Conservation (phyloP, 495 filamentous ascomycete genomes). For the Xylaria sp. region DNA sequence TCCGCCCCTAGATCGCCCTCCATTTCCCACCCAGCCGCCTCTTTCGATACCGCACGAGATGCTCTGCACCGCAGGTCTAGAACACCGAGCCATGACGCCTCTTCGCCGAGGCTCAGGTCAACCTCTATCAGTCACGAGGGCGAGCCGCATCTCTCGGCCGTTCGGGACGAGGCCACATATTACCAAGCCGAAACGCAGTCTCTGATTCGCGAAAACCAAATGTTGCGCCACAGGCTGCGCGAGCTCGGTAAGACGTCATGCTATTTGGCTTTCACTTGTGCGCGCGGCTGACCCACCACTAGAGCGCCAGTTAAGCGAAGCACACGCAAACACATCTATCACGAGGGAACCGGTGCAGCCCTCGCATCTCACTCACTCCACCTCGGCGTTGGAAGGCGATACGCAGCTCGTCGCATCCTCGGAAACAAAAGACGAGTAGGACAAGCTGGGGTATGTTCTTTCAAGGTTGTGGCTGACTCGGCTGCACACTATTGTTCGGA, state of each 20-base stretch:
- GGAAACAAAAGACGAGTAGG: slow-evolving; percentile 24
- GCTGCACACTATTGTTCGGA: neutral
- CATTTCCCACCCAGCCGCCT: slow-evolving; percentile 60
- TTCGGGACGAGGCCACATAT: slow-evolving; percentile 81
- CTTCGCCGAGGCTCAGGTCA: slow-evolving; percentile 59
- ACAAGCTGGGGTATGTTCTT: neutral
- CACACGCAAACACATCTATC: slow-evolving; percentile 42
- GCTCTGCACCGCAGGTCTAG: slow-evolving; percentile 61
- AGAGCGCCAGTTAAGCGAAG: slow-evolving; percentile 51
- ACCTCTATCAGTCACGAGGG: slow-evolving; percentile 62
- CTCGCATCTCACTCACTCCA: slow-evolving; percentile 47
- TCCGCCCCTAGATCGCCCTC: slow-evolving; percentile 61
- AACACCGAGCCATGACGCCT: slow-evolving; percentile 63
- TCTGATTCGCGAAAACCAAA: slow-evolving; percentile 89
- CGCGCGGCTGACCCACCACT: slow-evolving; percentile 8
- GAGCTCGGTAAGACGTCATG: slow-evolving; percentile 69
- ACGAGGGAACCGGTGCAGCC: slow-evolving; percentile 50
- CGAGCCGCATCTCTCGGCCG: slow-evolving; percentile 51
- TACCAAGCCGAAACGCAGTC: slow-evolving; percentile 93
- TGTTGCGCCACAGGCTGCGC: slow-evolving; percentile 83
- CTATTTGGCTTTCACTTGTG: neutral
- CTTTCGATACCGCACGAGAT: slow-evolving; percentile 62
- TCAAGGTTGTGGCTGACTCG: neutral
- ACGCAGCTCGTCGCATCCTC: neutral
- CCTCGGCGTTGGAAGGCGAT: slow-evolving; percentile 39